phyloP scores from a whole-genome alignment of 805 yeast genomes.

The Saturnispora sekii region DNA sequence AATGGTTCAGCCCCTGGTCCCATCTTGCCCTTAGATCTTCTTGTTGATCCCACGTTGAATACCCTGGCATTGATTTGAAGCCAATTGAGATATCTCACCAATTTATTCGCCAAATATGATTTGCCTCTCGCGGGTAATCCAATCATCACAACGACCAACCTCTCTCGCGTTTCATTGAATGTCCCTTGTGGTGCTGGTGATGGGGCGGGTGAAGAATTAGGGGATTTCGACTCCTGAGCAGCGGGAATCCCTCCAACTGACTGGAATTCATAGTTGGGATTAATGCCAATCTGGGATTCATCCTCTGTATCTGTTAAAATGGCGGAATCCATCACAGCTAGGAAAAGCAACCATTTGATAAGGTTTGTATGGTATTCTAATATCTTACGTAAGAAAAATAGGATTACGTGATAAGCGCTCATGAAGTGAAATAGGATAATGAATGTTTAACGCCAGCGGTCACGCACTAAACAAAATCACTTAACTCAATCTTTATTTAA shows the following conservation, averaged over 20 bases:
- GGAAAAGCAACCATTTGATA: no score
- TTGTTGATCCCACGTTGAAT: slow-evolving; percentile 91
- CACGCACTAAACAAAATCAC: no score
- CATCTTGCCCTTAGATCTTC: slow-evolving; percentile 60
- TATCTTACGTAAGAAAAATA: no score
- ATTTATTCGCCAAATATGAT: slow-evolving; percentile 83
- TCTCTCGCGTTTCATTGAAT: slow-evolving; percentile 48
- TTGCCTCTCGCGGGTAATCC: slow-evolving; percentile 95
- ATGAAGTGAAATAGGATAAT: background rate
- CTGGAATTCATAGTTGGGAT: slow-evolving; percentile 2
- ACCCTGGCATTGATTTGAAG: slow-evolving; percentile 83
- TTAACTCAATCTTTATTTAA: no score
- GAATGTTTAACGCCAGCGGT: no score
- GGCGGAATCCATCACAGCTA: slow-evolving; percentile 1
- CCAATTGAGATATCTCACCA: slow-evolving; percentile 88
- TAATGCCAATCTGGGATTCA: background rate
- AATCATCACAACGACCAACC: slow-evolving; percentile 90
- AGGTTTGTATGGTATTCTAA: no score
- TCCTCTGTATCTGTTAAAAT: slow-evolving; percentile 1
- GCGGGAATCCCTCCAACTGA: no score
- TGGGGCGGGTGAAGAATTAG: slow-evolving; percentile 38
- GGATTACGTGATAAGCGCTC: background rate
- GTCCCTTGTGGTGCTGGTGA: slow-evolving; percentile 70
- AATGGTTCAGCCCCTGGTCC: slow-evolving; percentile 67
- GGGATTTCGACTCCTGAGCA: background rate